Percentiles rank a stretch among this genome's conserved stretches.
Evolutionary conservation across 1,139 yeast species (phyloP).

Genomic region (Kodamaea plutei): DNA sequence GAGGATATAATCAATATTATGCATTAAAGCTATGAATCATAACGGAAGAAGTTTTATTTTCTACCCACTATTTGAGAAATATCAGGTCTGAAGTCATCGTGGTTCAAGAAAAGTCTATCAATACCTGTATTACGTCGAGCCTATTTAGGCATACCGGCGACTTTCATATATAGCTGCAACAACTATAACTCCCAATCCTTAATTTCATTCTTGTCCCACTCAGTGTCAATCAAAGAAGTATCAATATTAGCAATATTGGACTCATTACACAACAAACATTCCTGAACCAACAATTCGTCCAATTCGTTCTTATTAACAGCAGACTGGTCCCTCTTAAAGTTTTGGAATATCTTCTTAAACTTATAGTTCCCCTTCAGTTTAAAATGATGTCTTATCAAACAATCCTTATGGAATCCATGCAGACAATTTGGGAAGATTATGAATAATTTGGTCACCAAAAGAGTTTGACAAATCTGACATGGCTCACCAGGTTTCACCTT

Average conservation of each 20-base stretch:
- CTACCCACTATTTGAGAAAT: no score
- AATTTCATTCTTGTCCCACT: constrained; percentile 18
- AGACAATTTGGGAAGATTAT: constrained; percentile 80
- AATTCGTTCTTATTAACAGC: constrained; percentile 36
- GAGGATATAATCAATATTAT: no score
- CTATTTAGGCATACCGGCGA: no score
- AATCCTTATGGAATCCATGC: constrained; percentile 88
- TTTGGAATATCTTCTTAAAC: constrained; percentile 48
- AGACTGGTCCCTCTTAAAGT: constrained; percentile 16
- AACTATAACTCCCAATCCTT: constrained; percentile 26
- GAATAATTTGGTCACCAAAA: constrained; percentile 71
- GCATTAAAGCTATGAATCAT: no score
- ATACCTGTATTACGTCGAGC: no score
- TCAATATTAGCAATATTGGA: constrained; percentile 69
- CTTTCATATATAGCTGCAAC: no score
- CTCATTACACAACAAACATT: constrained; percentile 81
- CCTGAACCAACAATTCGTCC: constrained; percentile 57
- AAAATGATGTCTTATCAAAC: constrained; percentile 60
- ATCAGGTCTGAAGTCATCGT: no score
- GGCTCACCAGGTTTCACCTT: constrained; percentile 81
- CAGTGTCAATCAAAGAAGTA: constrained; percentile 31
- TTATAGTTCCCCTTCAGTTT: constrained; percentile 63
- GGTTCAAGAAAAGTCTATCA: no score
- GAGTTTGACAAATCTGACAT: constrained; percentile 65
- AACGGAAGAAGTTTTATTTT: no score